Conservation (phyloP, 129 eudicot genomes). For the sunflower (Helianthus annuus) region DNA sequence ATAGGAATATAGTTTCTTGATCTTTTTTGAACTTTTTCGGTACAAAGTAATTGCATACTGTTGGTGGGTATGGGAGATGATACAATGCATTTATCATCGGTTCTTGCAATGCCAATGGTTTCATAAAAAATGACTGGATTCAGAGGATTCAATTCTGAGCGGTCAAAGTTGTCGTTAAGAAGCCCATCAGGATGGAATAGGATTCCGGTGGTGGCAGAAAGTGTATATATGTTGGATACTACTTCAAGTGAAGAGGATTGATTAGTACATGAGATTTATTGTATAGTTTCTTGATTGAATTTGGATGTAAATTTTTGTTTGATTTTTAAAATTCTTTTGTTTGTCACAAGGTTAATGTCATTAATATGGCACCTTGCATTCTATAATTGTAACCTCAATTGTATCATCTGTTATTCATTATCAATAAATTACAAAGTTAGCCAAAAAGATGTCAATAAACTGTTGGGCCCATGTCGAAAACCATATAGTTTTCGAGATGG, state of each 20-base stretch:
- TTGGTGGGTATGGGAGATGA: conserved; percentile 84
- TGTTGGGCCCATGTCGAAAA: no score
- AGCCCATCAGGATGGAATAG: conserved; percentile 60
- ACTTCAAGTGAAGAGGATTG: conserved; percentile 41
- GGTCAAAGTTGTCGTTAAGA: conserved; percentile 60
- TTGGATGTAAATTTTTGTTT: no score
- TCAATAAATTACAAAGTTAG: no score
- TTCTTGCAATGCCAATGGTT: conserved; percentile 88
- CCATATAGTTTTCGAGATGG: no score
- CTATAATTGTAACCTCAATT: no score
- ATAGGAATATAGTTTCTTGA: conserved; percentile 8
- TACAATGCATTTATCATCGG: conserved; percentile 79
- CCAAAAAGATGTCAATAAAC: no score
- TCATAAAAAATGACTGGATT: conserved; percentile 85
- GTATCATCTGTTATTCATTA: no score
- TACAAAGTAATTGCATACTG: conserved; percentile 71
- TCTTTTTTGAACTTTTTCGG: conserved; percentile 9
- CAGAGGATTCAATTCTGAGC: conserved; percentile 55
- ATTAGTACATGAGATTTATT: conserved; percentile 6
- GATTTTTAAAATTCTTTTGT: no score
- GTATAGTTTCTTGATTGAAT: no score
- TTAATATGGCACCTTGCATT: no score
- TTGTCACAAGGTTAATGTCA: no score
- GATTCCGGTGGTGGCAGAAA: conserved; percentile 53
- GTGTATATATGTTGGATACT: conserved; percentile 25